Percentiles rank a stretch among this genome's conserved stretches.
Evolutionary conservation across 176 grass and related monocot genomes (phyloP).

Genomic region (Musa troglodytarum): DNA sequence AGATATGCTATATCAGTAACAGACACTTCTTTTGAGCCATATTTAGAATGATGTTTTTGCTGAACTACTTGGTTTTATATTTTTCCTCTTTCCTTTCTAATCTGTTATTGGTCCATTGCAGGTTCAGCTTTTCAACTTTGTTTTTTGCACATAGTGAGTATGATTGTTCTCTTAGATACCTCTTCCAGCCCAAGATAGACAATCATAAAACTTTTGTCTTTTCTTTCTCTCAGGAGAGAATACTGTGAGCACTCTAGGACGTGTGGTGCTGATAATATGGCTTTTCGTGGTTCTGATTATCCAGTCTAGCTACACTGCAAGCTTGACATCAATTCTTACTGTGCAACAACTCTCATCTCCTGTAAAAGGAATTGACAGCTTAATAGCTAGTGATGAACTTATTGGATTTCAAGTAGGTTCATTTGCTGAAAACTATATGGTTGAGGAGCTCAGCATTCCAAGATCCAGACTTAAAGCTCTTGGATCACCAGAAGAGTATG

Average conservation of each 20-base stretch:
- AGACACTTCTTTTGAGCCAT: no score
- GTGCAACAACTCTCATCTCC: constrained; percentile 80
- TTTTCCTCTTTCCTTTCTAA: not conserved
- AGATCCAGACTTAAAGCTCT: constrained; percentile 53
- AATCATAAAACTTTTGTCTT: not conserved
- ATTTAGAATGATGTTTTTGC: not conserved
- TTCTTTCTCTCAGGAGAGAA: constrained; percentile 55
- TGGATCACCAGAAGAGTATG: constrained; percentile 57
- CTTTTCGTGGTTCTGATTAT: constrained; percentile 95
- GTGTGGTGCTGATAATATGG: constrained; percentile 85
- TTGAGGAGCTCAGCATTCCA: constrained; percentile 66
- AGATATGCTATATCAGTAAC: no score
- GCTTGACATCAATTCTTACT: constrained; percentile 92
- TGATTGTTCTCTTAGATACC: constrained; percentile 10
- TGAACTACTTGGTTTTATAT: not conserved
- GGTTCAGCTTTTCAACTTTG: constrained; percentile 96
- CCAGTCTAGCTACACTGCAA: constrained; percentile 91
- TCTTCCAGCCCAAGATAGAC: not conserved
- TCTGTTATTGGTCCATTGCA: constrained; percentile 23
- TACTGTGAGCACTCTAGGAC: constrained; percentile 73
- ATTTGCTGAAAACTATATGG: constrained; percentile 85
- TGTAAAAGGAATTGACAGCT: constrained; percentile 69
- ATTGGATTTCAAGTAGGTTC: constrained; percentile 91
- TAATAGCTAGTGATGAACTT: constrained; percentile 46
- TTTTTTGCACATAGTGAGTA: constrained; percentile 98